Conservation (phyloP, 805 yeast species). For the Trichomonascus vanleenenianus region DNA sequence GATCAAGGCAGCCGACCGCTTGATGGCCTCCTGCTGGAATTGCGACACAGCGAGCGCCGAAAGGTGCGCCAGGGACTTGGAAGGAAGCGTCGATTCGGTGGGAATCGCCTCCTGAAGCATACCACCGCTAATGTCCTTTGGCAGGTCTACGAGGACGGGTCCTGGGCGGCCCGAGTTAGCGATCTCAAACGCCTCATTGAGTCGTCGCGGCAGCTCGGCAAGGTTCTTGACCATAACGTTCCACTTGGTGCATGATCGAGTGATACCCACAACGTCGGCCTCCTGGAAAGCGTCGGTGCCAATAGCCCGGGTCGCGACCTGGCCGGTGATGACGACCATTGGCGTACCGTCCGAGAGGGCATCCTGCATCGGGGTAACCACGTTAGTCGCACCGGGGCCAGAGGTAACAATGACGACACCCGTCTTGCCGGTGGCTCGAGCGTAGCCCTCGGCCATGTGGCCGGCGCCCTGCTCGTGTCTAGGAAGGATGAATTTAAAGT, state of each 20-base stretch:
- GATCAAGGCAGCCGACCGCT: conserved; percentile 68
- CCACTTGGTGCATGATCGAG: conserved; percentile 98
- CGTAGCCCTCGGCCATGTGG: conserved; percentile 99
- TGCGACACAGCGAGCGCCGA: conserved; percentile 65
- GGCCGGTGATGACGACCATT: conserved; percentile 93
- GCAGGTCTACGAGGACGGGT: conserved; percentile 94
- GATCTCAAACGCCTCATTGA: conserved; percentile 96
- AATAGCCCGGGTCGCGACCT: conserved; percentile 90
- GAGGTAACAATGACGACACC: conserved; percentile 98
- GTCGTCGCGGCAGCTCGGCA: conserved; percentile 89
- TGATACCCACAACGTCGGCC: conserved; percentile 95
- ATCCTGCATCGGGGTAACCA: conserved; percentile 97
- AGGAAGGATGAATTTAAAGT: conserved; percentile 86
- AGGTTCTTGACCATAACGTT: conserved; percentile 96
- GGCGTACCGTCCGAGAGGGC: conserved; percentile 98
- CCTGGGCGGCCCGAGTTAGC: conserved; percentile 97
- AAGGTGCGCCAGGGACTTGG: conserved; percentile 57
- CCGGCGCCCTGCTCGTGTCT: conserved; percentile 99
- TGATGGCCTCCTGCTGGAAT: conserved; percentile 65
- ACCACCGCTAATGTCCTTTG: conserved; percentile 96
- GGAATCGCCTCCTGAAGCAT: conserved; percentile 84
- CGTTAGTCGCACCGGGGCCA: conserved; percentile 99
- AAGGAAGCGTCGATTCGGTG: conserved; percentile 61
- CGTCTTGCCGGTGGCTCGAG: conserved; percentile 90
- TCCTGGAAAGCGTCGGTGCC: conserved; percentile 99